Percentiles rank a stretch among this genome's conserved stretches.
phyloP scores from a whole-genome alignment of 768 basidiomycete species.

The Mycena olivaceomarginata region DNA sequence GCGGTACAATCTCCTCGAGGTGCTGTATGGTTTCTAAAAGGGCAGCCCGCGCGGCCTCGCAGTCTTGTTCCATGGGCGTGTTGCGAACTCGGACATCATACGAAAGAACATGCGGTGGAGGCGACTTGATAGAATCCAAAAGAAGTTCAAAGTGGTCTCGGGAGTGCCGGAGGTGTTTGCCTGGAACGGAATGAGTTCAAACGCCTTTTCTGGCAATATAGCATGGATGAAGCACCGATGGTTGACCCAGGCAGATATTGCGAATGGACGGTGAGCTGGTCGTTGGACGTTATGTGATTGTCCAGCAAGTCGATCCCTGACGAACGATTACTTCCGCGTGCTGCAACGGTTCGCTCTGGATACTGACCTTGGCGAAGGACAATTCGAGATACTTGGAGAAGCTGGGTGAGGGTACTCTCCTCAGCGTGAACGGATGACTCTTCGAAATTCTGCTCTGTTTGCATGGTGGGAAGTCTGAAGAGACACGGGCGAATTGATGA shows the following conservation, averaged over 20 bases:
- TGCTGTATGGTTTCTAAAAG: slow-evolving; percentile 73
- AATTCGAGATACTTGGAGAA: slow-evolving; percentile 80
- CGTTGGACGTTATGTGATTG: slow-evolving; percentile 78
- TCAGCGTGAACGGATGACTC: slow-evolving; percentile 46
- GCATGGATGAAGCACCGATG: slow-evolving; percentile 72
- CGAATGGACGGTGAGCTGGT: slow-evolving; percentile 82
- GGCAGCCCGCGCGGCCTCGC: slow-evolving; percentile 74
- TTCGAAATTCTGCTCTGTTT: slow-evolving; percentile 36
- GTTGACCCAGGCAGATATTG: slow-evolving; percentile 90
- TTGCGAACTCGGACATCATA: slow-evolving; percentile 88
- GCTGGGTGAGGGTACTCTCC: slow-evolving; percentile 63
- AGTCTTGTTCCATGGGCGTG: slow-evolving; percentile 88
- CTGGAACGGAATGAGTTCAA: slow-evolving; percentile 57
- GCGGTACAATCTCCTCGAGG: slow-evolving; percentile 73
- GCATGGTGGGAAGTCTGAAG: slow-evolving; percentile 39
- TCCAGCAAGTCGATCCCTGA: slow-evolving; percentile 76
- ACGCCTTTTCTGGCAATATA: slow-evolving; percentile 5
- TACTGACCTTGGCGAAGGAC: slow-evolving; percentile 79
- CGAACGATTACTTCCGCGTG: slow-evolving; percentile 10
- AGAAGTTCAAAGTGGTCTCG: slow-evolving; percentile 88
- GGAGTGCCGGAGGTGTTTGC: slow-evolving; percentile 92
- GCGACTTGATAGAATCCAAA: slow-evolving; percentile 69
- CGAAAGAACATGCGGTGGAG: slow-evolving; percentile 73
- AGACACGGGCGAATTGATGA: not conserved
- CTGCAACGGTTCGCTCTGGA: not conserved